Evolutionary conservation across 2,329 filamentous ascomycete genomes (phyloP), one percentile per base, ranked within the genome.

Genomic region (Microdochium bolleyi): DNA sequence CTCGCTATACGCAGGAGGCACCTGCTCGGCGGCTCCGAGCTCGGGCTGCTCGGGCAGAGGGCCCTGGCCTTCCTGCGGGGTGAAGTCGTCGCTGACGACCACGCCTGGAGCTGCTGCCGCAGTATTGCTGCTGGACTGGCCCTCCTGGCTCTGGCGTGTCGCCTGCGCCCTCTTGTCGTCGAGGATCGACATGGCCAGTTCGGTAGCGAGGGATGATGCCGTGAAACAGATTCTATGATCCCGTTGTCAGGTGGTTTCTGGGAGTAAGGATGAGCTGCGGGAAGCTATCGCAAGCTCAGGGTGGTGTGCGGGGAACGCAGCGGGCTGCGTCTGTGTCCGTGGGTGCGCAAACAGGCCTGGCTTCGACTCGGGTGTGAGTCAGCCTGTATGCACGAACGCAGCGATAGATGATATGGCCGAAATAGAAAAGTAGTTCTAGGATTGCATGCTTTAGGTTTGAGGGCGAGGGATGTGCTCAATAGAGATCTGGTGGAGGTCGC

Each of bases 1-100:
- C 21, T 81, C 78, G 58, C 82, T 83, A 60, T 86, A 87, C 1
- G 80, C 76, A 2, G 81, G 82, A 22, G 77, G 79, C 7, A 71
- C 70, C 19, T 76, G 73, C 1, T 67, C 61, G 27, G 66, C 64
- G 44, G 67, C 62, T 13, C 68, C 72, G 27, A 78, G 65, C 27
- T 71, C 69, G 2, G 74, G 70, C 25, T 70, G 56, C 46, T 70
- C 57, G 21, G 63, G 60, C 30, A 65, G 57, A 34, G 61, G 57
- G 25, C 57, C 55, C n/a, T 51, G 48, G 30, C 51, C 61, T 56
- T 72, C 41, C 41, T 46, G 41, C 21, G 41, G 41, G n/a, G 41
- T 46, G 41, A 46, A 73, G 57, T 67, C 69, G 53, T 75, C 70
- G 16, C 67, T 65, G 9, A 71, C 58, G 24, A 70, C 51, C 16